Evolutionary conservation across 345 rosid species (phyloP).

Genomic region (Microcos paniculata): DNA sequence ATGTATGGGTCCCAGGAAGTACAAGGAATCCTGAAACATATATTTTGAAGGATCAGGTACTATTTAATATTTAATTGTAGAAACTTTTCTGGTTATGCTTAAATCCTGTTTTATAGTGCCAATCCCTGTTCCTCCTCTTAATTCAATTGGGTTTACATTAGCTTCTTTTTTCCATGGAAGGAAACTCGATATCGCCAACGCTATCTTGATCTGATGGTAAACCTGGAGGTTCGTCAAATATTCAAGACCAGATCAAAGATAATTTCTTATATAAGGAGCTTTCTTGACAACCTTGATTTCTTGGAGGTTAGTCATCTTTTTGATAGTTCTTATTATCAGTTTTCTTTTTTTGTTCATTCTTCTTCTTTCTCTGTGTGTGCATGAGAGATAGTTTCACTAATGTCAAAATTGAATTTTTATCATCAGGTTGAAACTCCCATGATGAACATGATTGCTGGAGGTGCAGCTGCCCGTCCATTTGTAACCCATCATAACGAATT

Average conservation of each 20-base stretch:
- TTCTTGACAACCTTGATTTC: slow-evolving; percentile 69
- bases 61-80: neutral
- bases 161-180: slow-evolving; percentile 30
- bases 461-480: slow-evolving; percentile 97
- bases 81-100: neutral
- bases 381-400: neutral
- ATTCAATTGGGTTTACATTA: neutral
- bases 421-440: slow-evolving; percentile 92
- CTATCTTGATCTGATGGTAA: slow-evolving; percentile 84
- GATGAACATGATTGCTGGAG: slow-evolving; percentile 99
- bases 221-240: slow-evolving; percentile 71
- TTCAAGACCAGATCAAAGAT: slow-evolving; percentile 71
- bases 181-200: slow-evolving; percentile 95
- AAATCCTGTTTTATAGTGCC: slow-evolving; percentile 3
- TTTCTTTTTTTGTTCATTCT: neutral
- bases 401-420: neutral
- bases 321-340: neutral
- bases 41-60: slow-evolving; percentile 90
- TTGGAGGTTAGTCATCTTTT: slow-evolving; percentile 58
- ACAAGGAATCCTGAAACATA: slow-evolving; percentile 81
- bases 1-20: slow-evolving; percentile 65
- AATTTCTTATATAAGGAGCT: slow-evolving; percentile 55
- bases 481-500: slow-evolving; percentile 93
- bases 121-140: neutral
- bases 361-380: neutral